Evolutionary conservation across 768 basidiomycete genomes (phyloP), one percentile per base, ranked within the genome.

Genomic region (Boletus subparvulus): DNA sequence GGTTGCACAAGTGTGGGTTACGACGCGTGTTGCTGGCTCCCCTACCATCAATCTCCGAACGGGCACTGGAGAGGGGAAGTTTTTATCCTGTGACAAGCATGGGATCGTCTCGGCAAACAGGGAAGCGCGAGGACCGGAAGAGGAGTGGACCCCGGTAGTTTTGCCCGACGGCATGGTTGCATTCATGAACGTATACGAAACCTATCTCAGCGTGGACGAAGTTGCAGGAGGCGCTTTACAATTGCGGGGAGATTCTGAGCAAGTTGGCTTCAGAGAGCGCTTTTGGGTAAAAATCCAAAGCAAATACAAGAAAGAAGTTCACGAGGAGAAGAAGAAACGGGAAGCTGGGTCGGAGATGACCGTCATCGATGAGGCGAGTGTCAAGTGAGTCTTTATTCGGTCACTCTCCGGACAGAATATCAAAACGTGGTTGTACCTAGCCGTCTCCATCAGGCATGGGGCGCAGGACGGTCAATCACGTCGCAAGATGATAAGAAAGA

Each of bases 271-370:
- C 66, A 76, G 80, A 46, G 93, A 96, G 67, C 80, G 91, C 13
- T 97, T 94, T 70, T 90, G 86, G 83, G 83, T 94, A 55, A 92
- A 92, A 74, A 84, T 96, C 17, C 94, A 97, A 75, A 84, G 79
- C 74, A 92, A 92, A 67, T 95, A 91, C 73, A 87, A 93, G 76
- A 83, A 83, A 66, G 92, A 95, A 69, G 91, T 87, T 13, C 75
- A 84, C 36, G 86, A 88, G 65, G 88, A 90, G 68, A 84, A 85
- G 73, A 86, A 87, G 73, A 80, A 83, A 69, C 83, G 83, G 61
- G 83, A 86, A 44, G 83, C 80, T 10, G 74, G 78, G 46, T 71
- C 78, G 54, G 77, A 77, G 52, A 77, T 75, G 40, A 76, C 73
- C 33, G 74, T 77, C 45, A 81, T 90, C 45, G 86, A 96, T 67